phyloP scores from a whole-genome alignment of 1,284 basidiomycete species.

The Psilocybe mexicana region DNA sequence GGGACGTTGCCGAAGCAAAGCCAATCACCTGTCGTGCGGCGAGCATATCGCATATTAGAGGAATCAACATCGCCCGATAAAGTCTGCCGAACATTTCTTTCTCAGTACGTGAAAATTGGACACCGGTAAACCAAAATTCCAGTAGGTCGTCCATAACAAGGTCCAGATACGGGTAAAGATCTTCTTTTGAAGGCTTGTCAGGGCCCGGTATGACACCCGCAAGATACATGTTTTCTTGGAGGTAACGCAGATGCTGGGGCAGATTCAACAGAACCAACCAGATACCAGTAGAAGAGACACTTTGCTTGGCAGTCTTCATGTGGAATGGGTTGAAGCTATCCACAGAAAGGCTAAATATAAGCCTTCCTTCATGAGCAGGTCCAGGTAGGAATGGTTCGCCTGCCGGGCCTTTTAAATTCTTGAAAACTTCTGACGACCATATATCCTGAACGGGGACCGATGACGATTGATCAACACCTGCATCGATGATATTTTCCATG shows the following conservation, averaged over 20 bases:
- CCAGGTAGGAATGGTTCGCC: neutral
- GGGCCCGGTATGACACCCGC: constrained; percentile 29
- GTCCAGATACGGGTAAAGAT: constrained; percentile 30
- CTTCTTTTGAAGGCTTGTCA: constrained; percentile 23
- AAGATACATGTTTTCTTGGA: constrained; percentile 32
- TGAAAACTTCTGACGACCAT: neutral
- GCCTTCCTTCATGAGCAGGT: constrained; percentile 7
- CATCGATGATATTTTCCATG: neutral
- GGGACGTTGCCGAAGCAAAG: constrained; percentile 9
- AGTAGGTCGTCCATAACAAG: constrained; percentile 28
- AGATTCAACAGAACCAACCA: constrained; percentile 29
- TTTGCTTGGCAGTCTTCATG: constrained; percentile 16
- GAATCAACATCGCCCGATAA: constrained; percentile 20
- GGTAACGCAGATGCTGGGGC: constrained; percentile 26
- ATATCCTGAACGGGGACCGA: neutral
- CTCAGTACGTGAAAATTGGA: constrained; percentile 25
- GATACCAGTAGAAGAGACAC: constrained; percentile 21
- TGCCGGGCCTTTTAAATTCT: neutral
- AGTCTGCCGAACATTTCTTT: constrained; percentile 11
- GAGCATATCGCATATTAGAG: constrained; percentile 35
- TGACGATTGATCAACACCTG: neutral
- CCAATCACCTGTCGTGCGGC: constrained; percentile 31
- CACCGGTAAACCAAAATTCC: constrained; percentile 29
- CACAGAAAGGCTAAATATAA: constrained; percentile 15
- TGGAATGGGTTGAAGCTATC: constrained; percentile 18